These are phyloP conservation scores for Mortierella sp. DNA, from an alignment of 371 early-diverging fungal genomes.

Conservation along the genomic window DNA sequence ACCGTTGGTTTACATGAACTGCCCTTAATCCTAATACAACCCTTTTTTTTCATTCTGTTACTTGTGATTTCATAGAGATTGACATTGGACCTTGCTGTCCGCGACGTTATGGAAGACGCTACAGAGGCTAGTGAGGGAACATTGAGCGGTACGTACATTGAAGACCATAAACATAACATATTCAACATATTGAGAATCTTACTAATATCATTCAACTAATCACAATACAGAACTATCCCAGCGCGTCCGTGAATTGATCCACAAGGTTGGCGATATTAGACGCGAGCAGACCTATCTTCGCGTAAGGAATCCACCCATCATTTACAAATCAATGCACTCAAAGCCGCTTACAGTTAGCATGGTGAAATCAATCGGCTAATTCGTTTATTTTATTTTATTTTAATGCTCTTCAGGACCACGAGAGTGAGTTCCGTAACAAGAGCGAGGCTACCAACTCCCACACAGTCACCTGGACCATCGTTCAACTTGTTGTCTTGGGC, in stretches of 20 bases:
- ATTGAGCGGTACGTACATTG: constrained; percentile 62
- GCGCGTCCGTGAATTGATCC: constrained; percentile 84
- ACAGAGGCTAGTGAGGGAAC: constrained; percentile 58
- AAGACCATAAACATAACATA: background rate
- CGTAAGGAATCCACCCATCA: constrained; percentile 62
- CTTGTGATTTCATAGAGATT: constrained; percentile 23
- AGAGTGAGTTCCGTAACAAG: constrained; percentile 89
- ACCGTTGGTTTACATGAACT: too few species aligned
- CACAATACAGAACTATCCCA: constrained; percentile 71
- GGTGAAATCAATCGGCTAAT: background rate
- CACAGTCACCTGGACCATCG: constrained; percentile 91
- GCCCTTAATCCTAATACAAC: too few species aligned
- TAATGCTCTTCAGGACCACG: constrained; percentile 75
- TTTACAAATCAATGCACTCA: too few species aligned
- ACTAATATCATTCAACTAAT: background rate
- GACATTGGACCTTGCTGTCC: constrained; percentile 38
- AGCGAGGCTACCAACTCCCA: constrained; percentile 87
- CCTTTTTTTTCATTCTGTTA: background rate
- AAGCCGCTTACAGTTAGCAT: background rate
- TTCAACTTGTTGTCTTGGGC: constrained; percentile 85
- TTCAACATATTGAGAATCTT: background rate
- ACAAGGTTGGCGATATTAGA: constrained; percentile 84
- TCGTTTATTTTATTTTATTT: background rate
- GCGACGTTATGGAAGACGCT: constrained; percentile 40
- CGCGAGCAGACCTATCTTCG: constrained; percentile 92